A percentile compares a stretch with the other conserved stretches of the same genome.
These are phyloP conservation scores for Orbilia ellipsospora DNA, from an alignment of 2,329 filamentous ascomycete species.

Conservation along the genomic window DNA sequence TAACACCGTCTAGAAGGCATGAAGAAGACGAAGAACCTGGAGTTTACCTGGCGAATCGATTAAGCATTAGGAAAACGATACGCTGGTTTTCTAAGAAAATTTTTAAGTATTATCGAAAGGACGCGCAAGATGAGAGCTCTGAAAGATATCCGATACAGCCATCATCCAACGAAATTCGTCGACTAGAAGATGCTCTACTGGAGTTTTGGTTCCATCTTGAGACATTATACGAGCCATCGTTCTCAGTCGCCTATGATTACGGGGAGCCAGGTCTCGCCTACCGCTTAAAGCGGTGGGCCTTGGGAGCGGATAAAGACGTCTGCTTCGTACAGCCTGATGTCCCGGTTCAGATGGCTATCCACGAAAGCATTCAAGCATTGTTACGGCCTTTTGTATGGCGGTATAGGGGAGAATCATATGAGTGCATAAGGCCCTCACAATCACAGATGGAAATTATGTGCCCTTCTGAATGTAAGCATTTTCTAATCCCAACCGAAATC, in stretches of 20 bases:
- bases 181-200: neutral
- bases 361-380: neutral
- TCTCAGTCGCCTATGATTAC: too few species aligned
- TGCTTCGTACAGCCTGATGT: neutral
- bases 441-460: neutral
- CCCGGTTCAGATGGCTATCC: neutral
- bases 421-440: neutral
- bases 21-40: neutral
- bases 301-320: neutral
- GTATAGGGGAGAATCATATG: neutral
- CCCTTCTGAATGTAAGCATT: neutral
- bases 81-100: neutral
- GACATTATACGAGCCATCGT: neutral
- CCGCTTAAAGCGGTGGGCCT: neutral
- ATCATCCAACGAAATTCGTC: neutral
- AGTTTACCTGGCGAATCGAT: neutral
- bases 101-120: neutral
- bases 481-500: neutral
- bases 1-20: neutral
- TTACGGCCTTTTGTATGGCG: neutral
- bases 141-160: neutral
- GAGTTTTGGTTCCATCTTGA: slow-evolving; percentile 2
- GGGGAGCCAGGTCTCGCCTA: too few species aligned
- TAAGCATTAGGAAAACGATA: neutral
- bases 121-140: neutral